Percentiles rank a stretch among this genome's conserved stretches.
These are phyloP conservation scores for Paraconiothyrium brasiliense DNA, from an alignment of 2,329 filamentous ascomycete genomes.

Conservation along the genomic window DNA sequence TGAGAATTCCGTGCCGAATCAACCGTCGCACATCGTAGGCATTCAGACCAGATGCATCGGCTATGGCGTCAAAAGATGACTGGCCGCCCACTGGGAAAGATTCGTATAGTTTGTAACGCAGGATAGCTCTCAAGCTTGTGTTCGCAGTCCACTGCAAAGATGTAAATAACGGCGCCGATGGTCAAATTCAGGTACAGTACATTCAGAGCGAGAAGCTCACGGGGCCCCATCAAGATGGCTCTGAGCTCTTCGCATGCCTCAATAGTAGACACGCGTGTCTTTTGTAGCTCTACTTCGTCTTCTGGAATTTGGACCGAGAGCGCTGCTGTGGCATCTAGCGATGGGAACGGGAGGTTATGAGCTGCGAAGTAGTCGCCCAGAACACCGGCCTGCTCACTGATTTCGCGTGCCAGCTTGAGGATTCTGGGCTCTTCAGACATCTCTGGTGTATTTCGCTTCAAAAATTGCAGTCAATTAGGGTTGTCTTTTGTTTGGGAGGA, in stretches of 20 bases:
- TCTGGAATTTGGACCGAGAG: neutral
- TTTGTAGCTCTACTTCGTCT: neutral
- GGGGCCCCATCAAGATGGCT: neutral
- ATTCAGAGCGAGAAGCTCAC: neutral
- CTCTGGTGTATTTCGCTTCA: neutral
- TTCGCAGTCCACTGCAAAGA: constrained; percentile 1
- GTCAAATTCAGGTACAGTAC: neutral
- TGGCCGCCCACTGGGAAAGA: neutral
- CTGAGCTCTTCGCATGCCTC: constrained; percentile 3
- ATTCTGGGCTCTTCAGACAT: neutral
- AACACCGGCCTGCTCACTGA: neutral
- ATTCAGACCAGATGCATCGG: neutral
- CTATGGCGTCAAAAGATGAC: neutral
- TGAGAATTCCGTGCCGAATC: neutral
- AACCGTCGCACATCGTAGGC: neutral
- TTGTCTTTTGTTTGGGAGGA: no score
- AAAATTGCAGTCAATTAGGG: neutral
- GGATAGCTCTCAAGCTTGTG: neutral
- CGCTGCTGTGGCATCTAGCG: constrained; percentile 3
- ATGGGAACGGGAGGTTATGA: neutral
- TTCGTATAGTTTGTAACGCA: constrained; percentile 3
- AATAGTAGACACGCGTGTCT: neutral
- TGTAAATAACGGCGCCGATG: neutral
- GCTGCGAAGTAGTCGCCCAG: neutral
- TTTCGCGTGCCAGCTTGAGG: neutral